Conservation (phyloP, 352 stramenopile species). For the Thraustotheca clavata region DNA sequence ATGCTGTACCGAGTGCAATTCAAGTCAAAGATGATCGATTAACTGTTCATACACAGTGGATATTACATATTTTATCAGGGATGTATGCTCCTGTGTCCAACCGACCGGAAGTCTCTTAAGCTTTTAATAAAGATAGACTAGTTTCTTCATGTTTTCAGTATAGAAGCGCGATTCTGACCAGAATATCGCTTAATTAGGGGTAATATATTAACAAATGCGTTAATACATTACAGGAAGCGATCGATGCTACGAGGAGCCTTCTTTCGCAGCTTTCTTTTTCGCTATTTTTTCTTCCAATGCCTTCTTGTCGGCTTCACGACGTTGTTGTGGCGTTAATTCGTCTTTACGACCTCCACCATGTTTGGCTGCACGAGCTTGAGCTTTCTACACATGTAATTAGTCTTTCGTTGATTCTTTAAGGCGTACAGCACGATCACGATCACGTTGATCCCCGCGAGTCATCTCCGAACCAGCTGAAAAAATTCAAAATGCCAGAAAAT, state of each 20-base stretch:
- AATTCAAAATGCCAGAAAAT: conserved; percentile 10
- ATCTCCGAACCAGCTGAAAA: conserved; percentile 26
- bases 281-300: conserved; percentile 77
- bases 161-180: background rate
- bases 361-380: conserved; percentile 52
- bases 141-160: too few relatives aligned
- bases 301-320: conserved; percentile 63
- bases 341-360: conserved; percentile 27
- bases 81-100: background rate
- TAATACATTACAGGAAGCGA: background rate
- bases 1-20: background rate
- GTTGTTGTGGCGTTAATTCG: conserved; percentile 38
- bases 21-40: conserved; percentile 3
- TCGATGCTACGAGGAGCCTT: conserved; percentile 21
- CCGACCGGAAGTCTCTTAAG: background rate
- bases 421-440: conserved; percentile 60
- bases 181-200: background rate
- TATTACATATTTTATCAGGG: background rate
- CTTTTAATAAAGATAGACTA: too few relatives aligned
- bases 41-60: conserved; percentile 1
- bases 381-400: conserved; percentile 34
- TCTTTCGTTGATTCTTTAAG: background rate
- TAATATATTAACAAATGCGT: background rate
- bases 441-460: conserved; percentile 76
- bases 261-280: conserved; percentile 51